Percentiles rank a stretch among this genome's conserved stretches.
Evolutionary conservation across 2,329 filamentous ascomycete species (phyloP).

Genomic region (Exophiala bonariae): DNA sequence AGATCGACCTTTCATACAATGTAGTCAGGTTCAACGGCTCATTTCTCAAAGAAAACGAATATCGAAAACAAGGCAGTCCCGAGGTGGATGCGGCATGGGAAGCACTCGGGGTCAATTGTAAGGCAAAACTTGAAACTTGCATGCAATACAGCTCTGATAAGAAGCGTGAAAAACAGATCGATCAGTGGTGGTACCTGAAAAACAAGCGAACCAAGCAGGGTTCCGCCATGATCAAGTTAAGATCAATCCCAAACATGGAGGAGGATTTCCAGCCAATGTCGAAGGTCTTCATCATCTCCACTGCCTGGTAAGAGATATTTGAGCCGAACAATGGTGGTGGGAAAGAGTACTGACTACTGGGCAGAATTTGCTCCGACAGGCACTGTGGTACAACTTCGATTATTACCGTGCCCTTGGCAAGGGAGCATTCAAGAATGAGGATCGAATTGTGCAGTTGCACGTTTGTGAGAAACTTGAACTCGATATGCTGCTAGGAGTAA

Average conservation of each 20-base stretch:
- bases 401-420: constrained; percentile 54
- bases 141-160: neutral
- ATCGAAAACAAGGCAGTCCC: constrained; percentile 50
- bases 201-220: constrained; percentile 53
- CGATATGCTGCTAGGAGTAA: neutral
- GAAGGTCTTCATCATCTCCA: constrained; percentile 41
- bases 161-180: constrained; percentile 38
- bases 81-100: constrained; percentile 61
- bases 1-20: constrained; percentile 38
- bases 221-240: constrained; percentile 58
- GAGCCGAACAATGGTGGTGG: neutral
- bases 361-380: constrained; percentile 59
- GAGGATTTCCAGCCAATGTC: constrained; percentile 48
- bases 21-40: constrained; percentile 55
- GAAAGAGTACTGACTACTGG: neutral
- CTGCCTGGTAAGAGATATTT: constrained; percentile 43
- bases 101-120: constrained; percentile 53
- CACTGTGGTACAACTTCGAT: constrained; percentile 60
- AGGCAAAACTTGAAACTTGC: constrained; percentile 19
- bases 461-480: constrained; percentile 50
- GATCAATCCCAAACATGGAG: constrained; percentile 55
- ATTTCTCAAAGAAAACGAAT: constrained; percentile 56
- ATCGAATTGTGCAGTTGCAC: constrained; percentile 56
- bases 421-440: constrained; percentile 58
- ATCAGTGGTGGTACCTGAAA: constrained; percentile 49